Evolutionary conservation across 1,284 basidiomycete genomes (phyloP), one percentile per base, ranked within the genome.

Genomic region (Bjerkandera adusta): DNA sequence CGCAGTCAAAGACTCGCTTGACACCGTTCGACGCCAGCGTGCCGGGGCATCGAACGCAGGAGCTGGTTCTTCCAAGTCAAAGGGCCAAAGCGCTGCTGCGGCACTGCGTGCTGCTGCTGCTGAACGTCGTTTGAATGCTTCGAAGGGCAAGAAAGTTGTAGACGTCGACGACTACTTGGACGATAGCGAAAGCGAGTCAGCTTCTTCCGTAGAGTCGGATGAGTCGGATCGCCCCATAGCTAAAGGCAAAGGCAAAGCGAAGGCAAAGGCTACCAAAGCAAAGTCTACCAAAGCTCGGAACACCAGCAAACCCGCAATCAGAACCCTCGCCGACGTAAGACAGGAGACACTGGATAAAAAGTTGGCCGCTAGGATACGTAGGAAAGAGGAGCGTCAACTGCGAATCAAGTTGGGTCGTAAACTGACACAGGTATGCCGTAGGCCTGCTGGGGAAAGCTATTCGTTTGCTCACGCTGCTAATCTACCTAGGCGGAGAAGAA

Each of bases 401-500:
- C 64, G 65, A 36, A 58, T 62, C 48, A 71, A 81, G 58, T 68
- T 92, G 5, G 87, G 86, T 5, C 77, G 90, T 26, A 81, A 73
- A 53, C 68, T 92, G 48, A 92, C 89, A 16, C 67, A 73, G 59
- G 86, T 87, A 62, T 12, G 65, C 34, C 24, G 39, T 67, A 58
- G 11, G 27, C 12, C 21, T 24, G 45, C n/a, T 8, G 10, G 11
- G 13, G 24, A 5, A 8, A 42, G 30, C 8, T 30, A 45, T 47
- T 43, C 27, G 20, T 20, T 43, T 10, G 20, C 5, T 24, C n/a
- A 24, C 13, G 10, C 32, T 5, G 22, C 34, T 22, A 12, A 26
- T 30, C 40, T 5, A 13, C 18, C 10, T 43, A 93, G 83, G 83
- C 89, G 4, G 92, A 95, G 68, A 90, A 79, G 65, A 77, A 85